Conservation (phyloP, 768 basidiomycete species). For the Sporobolomyces phaffii region DNA sequence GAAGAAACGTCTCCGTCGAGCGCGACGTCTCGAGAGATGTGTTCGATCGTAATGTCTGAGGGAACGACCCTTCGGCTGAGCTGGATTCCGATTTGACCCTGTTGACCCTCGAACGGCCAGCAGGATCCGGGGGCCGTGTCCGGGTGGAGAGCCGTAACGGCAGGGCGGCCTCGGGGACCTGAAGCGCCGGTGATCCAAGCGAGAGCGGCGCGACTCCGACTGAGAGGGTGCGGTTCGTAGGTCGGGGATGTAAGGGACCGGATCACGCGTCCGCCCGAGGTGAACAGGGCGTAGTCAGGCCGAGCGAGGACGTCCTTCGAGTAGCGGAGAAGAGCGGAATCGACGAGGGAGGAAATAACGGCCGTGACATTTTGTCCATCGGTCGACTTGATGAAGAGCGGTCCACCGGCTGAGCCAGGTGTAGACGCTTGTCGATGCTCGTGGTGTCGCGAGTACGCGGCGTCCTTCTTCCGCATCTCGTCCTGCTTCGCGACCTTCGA, state of each 20-base stretch:
- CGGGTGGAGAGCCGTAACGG: conserved; percentile 79
- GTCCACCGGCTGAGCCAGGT: not conserved
- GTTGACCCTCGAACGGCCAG: conserved; percentile 78
- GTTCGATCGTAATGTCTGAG: conserved; percentile 73
- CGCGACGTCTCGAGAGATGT: conserved; percentile 74
- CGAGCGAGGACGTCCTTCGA: conserved; percentile 74
- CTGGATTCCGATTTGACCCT: conserved; percentile 75
- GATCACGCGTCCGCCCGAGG: conserved; percentile 71
- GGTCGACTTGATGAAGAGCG: conserved; percentile 19
- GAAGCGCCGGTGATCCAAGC: conserved; percentile 49
- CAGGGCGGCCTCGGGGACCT: conserved; percentile 62
- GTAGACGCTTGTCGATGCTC: not conserved
- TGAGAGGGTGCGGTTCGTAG: conserved; percentile 54
- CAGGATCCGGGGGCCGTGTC: conserved; percentile 77
- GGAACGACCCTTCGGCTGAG: conserved; percentile 61
- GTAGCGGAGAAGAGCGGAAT: conserved; percentile 62
- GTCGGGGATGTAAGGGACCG: conserved; percentile 78
- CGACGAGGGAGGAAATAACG: conserved; percentile 69
- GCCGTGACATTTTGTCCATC: conserved; percentile 42
- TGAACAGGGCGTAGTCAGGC: conserved; percentile 77
- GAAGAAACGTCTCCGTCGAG: conserved; percentile 67
- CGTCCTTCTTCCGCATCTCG: conserved; percentile 24
- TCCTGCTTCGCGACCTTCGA: conserved; percentile 37
- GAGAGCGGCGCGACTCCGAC: conserved; percentile 25
- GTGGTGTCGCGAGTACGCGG: not conserved